These are phyloP conservation scores for Cladosporium colombiae DNA, from an alignment of 2,329 filamentous ascomycete genomes.

Conservation along the genomic window DNA sequence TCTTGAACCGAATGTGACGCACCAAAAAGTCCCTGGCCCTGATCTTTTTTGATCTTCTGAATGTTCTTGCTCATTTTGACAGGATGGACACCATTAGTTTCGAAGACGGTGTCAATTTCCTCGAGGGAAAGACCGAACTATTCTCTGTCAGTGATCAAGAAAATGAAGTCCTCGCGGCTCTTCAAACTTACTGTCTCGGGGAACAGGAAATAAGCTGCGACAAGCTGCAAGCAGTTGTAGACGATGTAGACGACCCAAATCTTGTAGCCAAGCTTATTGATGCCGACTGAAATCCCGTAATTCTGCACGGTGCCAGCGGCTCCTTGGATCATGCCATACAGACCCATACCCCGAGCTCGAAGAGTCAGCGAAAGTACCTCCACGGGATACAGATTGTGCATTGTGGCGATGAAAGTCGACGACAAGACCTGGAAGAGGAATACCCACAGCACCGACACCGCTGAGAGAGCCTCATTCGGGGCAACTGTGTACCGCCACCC, in stretches of 20 bases:
- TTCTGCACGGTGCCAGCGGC: constrained; percentile 46
- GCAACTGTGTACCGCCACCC: constrained; percentile 47
- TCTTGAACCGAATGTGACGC: constrained; percentile 1
- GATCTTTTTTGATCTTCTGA: constrained; percentile 30
- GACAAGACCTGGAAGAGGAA: constrained; percentile 53
- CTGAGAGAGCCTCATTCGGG: constrained; percentile 39
- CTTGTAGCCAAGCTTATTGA: constrained; percentile 51
- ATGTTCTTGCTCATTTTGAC: constrained; percentile 49
- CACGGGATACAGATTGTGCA: constrained; percentile 14
- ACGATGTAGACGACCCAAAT: constrained; percentile 55
- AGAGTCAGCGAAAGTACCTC: constrained; percentile 9
- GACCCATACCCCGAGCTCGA: constrained; percentile 24
- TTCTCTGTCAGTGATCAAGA: background rate
- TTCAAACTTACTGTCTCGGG: constrained; percentile 49
- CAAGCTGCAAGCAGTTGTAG: constrained; percentile 52
- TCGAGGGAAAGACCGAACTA: constrained; percentile 47
- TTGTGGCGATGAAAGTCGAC: constrained; percentile 43
- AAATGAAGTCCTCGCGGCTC: background rate
- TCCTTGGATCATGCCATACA: constrained; percentile 48
- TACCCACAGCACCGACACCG: constrained; percentile 50
- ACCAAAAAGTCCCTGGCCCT: constrained; percentile 4
- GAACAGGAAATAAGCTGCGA: constrained; percentile 53
- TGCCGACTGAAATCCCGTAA: constrained; percentile 52
- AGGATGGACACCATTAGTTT: constrained; percentile 45
- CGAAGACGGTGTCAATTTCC: constrained; percentile 62